These are phyloP conservation scores for Cercospora nicotianae DNA, from an alignment of 2,329 filamentous ascomycete genomes.

Conservation along the genomic window DNA sequence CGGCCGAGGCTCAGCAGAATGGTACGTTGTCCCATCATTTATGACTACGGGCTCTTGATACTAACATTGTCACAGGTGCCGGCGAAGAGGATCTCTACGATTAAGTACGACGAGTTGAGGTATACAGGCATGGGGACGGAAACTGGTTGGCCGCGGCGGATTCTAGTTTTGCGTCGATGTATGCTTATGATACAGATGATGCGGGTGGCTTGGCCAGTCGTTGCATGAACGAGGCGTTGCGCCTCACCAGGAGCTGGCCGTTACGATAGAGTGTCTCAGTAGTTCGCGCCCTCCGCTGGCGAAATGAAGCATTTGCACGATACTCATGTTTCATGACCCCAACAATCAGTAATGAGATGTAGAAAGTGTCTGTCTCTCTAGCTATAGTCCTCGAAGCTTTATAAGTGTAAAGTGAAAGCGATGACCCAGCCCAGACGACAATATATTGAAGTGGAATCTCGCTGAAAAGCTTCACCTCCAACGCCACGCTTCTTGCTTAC, in stretches of 20 bases:
- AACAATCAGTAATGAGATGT: not conserved
- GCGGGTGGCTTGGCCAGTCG: not conserved
- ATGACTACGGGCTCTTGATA: conserved; percentile 20
- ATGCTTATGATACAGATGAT: conserved; percentile 10
- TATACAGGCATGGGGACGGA: conserved; percentile 11
- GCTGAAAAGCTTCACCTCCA: not conserved
- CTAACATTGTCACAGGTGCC: conserved; percentile 63
- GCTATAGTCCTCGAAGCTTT: not conserved
- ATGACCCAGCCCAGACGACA: not conserved
- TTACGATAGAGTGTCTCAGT: conserved; percentile 25
- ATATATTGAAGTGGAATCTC: not conserved
- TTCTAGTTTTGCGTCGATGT: conserved; percentile 11
- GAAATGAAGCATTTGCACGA: conserved; percentile 10
- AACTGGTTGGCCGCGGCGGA: conserved; percentile 12
- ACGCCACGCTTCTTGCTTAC: not conserved
- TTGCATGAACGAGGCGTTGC: conserved; percentile 20
- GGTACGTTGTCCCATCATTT: conserved; percentile 32
- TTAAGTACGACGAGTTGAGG: conserved; percentile 49
- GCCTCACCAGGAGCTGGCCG: not conserved
- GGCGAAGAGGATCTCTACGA: conserved; percentile 98
- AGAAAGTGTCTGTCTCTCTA: not conserved
- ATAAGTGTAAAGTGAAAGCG: not conserved
- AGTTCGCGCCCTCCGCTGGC: conserved; percentile 19
- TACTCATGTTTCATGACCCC: not conserved
- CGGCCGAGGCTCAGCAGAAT: conserved; percentile 38